Conservation (phyloP, 1,284 basidiomycete genomes). For the Cryptococcus sp. region DNA sequence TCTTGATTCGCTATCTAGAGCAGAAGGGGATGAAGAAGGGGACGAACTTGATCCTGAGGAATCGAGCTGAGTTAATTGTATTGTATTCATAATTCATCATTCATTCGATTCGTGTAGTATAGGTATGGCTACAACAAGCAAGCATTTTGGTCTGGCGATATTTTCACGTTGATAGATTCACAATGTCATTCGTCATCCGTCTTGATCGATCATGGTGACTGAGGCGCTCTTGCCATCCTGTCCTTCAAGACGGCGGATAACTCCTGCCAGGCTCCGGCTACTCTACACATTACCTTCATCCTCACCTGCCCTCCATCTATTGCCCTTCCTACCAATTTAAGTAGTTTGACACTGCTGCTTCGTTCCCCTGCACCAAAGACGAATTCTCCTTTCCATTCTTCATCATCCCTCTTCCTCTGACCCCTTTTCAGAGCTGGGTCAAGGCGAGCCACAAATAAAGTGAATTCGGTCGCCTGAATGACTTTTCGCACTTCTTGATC, state of each 20-base stretch:
- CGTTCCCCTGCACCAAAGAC: conserved; percentile 38
- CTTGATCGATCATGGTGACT: neutral
- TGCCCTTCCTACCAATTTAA: conserved; percentile 21
- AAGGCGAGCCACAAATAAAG: conserved; percentile 30
- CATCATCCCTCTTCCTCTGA: conserved; percentile 33
- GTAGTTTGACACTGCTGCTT: conserved; percentile 28
- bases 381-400: conserved; percentile 45
- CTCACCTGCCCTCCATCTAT: conserved; percentile 14
- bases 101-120: neutral
- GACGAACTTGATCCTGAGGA: neutral
- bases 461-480: conserved; percentile 23
- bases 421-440: conserved; percentile 36
- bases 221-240: conserved; percentile 5
- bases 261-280: conserved; percentile 35
- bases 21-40: neutral
- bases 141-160: too few relatives aligned
- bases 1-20: conserved; percentile 11
- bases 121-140: neutral
- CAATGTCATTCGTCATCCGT: neutral
- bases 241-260: conserved; percentile 18
- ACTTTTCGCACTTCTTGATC: conserved; percentile 32
- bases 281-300: conserved; percentile 32
- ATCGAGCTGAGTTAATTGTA: neutral
- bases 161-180: too few relatives aligned
- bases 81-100: neutral